Evolutionary conservation across 192 early-diverging fungal genomes (phyloP).

Genomic region (Jimgerdemannia flammicorona): DNA sequence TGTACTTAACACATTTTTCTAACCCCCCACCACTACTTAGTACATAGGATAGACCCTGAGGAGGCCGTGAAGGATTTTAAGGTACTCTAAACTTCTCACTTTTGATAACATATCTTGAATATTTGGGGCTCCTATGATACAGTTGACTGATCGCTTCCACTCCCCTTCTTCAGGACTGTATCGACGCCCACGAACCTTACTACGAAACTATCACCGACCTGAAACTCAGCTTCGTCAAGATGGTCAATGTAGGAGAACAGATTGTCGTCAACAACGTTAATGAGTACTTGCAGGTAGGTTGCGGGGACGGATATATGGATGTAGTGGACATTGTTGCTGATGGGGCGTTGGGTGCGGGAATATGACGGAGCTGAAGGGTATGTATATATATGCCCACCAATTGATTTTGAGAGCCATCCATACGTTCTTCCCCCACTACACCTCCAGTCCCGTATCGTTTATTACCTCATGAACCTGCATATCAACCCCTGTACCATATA

Average conservation of each 20-base stretch:
- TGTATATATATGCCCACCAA: background rate
- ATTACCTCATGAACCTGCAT: constrained; percentile 99
- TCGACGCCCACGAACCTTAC: constrained; percentile 57
- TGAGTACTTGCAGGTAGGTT: constrained; percentile 67
- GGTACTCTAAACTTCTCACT: constrained; percentile 7
- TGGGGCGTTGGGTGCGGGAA: background rate
- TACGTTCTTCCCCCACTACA: background rate
- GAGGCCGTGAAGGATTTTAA: constrained; percentile 49
- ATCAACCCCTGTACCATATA: constrained; percentile 89
- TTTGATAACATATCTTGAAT: background rate
- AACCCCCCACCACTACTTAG: constrained; percentile 13
- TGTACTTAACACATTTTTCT: too few relatives aligned
- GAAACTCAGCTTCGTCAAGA: constrained; percentile 64
- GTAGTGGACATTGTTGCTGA: background rate
- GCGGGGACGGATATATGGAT: background rate
- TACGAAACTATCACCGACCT: constrained; percentile 69
- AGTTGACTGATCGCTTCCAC: background rate
- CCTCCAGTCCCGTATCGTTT: constrained; percentile 87
- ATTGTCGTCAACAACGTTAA: constrained; percentile 80
- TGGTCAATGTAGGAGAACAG: constrained; percentile 78
- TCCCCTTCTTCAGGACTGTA: constrained; percentile 45
- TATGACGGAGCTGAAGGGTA: too few relatives aligned
- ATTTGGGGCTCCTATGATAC: background rate
- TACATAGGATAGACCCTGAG: constrained; percentile 67
- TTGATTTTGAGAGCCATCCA: background rate